A percentile compares a stretch with the other conserved stretches of the same genome.
Conservation (phyloP, 805 yeast species). For the Henningerozyma blattae region DNA sequence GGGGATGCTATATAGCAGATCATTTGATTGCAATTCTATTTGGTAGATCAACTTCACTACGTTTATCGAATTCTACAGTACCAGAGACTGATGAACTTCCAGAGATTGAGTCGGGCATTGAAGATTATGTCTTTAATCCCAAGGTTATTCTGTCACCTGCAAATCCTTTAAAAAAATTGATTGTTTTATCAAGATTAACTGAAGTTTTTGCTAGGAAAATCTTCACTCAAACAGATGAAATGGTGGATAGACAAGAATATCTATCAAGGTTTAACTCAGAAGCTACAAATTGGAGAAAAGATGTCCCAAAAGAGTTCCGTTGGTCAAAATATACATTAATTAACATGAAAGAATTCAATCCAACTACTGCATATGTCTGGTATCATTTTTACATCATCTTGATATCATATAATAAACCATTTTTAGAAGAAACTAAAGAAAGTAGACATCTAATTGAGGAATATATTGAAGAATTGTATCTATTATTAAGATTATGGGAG, state of each 20-base stretch:
- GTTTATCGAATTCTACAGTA: constrained; percentile 43
- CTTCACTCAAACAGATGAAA: constrained; percentile 12
- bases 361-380: constrained; percentile 35
- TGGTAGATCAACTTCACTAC: constrained; percentile 42
- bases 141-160: constrained; percentile 14
- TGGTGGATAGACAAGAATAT: constrained; percentile 27
- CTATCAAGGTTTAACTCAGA: constrained; percentile 32
- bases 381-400: constrained; percentile 42
- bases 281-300: constrained; percentile 35
- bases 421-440: constrained; percentile 23
- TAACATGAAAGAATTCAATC: constrained; percentile 30
- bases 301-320: constrained; percentile 31
- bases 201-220: constrained; percentile 20
- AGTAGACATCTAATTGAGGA: constrained; percentile 14
- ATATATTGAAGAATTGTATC: constrained; percentile 15
- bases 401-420: constrained; percentile 47
- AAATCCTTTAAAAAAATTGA: constrained; percentile 26
- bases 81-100: constrained; percentile 46
- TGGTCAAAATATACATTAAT: constrained; percentile 33
- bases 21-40: constrained; percentile 42
- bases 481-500: constrained; percentile 11
- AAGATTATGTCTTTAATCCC: constrained; percentile 34
- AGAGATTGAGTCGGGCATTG: constrained; percentile 42
- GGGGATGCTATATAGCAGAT: constrained; percentile 54
- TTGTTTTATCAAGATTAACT: constrained; percentile 27